Base-by-base conservation (phyloP, 2,329 filamentous ascomycete species). In the Aspergillus persii region DNA sequence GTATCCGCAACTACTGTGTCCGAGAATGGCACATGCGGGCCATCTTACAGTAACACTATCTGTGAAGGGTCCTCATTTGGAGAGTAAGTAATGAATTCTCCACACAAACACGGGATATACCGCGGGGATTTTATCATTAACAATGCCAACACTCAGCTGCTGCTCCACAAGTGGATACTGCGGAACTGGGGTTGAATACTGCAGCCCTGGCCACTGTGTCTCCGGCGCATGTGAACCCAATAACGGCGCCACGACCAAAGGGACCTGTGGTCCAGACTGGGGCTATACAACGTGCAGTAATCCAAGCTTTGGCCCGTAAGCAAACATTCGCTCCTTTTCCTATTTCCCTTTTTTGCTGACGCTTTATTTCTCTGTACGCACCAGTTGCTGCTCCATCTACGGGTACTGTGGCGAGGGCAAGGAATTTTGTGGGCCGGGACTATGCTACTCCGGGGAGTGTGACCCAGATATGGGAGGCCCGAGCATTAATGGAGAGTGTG, bases 401-500 rank as follows among this genome's bases (percentile, higher is more conserved):
- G 65, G 62, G 12, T 64, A 65, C 60, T 69, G 68, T 44, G 63
- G 64, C 8, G 59, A 56, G 50, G 59, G 58, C 3, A 49, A 61
- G 8, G 60, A 64, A 23, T 70, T 66, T 56, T 71, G 66, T 58
- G 66, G 61, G 11, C 53, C 64, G 46, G 66, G 68, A 36, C 62
- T 61, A 53, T 69, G 66, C 60, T 68, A 69, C 39, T 64, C 66
- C 30, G 63, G 68, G 6, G 52, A 52, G 51, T 69, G 67, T 64
- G 64, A 62, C 36, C 59, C 66, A 50, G 65, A 68, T 55, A 65
- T 53, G 50, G 66, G 67, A 18, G 66, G 68, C 41, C 65, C 62
- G 5, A 61, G 54, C 33, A 66, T 61, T 7, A 64, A 62, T 55
- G 66, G 69, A 39, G 62, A 64, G 54, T 69, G 67, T 58, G 68